Evolutionary conservation across 441 rosid genomes (phyloP), one percentile per base, ranked within the genome.

Genomic region (Lagerstroemia fauriei): DNA sequence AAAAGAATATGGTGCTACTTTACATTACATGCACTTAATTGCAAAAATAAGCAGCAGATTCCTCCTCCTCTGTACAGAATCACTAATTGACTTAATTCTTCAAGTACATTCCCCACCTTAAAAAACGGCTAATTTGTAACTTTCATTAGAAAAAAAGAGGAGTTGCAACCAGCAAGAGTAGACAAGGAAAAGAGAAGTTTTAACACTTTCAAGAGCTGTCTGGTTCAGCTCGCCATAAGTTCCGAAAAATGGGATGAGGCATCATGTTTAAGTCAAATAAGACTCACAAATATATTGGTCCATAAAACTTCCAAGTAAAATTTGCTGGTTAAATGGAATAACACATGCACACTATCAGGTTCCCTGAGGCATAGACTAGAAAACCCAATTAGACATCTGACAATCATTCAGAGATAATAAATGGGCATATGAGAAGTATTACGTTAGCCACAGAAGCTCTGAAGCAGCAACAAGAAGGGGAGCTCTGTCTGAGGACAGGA

Each of bases 381-480:
- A 61, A 61, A 61, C 6, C 13, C 68, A 61, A 8, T 9, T 25
- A 27, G 13, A 61, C 68, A 61, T 61, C 68, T 25, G 29, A 6
- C 59, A 53, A 56, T 56, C 31, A n/a, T 46, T 32, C 27, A 73
- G 61, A 27, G 71, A 57, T 47, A 78, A n/a, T 76, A n/a, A 85
- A 79, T 77, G 63, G 59, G 9, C 84, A 41, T 84, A 66, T 78
- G 80, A 44, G 79, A 86, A 79, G 13, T 80, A 77, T 81, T 92
- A 97, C 99, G 99, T 94, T 82, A 95, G 90, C 88, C 99, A 97
- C 82, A 90, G 94, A 82, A 97, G 99, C 91, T 95, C 98, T 73
- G 99, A 97, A 75, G 99, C 99, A 83, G 99, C 99, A 86, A 94
- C 94, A 85, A 97, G 99, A 85, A 95, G 94, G 85, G 98, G 98